Evolutionary conservation across 139 green algal genomes (phyloP), one percentile per base, ranked within the genome.

Genomic region (Auxenochlorella pyrenoidosa): DNA sequence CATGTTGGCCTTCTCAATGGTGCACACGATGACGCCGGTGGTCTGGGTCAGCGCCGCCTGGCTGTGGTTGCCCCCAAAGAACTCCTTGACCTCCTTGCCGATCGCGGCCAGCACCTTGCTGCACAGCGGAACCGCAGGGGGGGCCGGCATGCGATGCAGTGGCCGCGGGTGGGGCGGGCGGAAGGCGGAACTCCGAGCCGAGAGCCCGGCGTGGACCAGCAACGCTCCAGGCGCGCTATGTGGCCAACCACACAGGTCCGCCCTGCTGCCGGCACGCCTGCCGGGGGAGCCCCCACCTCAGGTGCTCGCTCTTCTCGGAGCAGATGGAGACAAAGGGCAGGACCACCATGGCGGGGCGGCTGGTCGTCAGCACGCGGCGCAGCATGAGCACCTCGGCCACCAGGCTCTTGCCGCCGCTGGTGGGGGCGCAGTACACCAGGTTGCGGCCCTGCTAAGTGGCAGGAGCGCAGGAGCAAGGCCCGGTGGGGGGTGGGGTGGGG

Each of bases 381-480:
- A 98, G 84, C 91, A 98, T 93, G 1, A 98, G 87, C 24, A 98
- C 84, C 82, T 98, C 96, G 3, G 96, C 95, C 5, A 98, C 96
- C 86, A 98, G 84, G 43, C 89, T 95, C 91, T 98, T 98, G 51
- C 96, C 96, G 28, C 95, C 95, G 60, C 90, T 95, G 44, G 96
- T 98, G 38, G 96, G 96, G 19, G 96, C 96, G 81, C 91, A 96
- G 93, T 97, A 98, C 59, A 98, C 93, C 76, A 98, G 84, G 92
- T 89, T 88, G 66, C 79, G 43, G 38, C 81, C 87, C 87, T 90
- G 86, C 36, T 79, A n/a, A 38, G 54, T 22, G 54, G 54, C 47
- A 58, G 47, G 12, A 12, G 12, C n/a, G n/a, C n/a, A n/a, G 47
- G 8, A 54, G 47, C 47, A 54, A 54, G 47, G 47, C 47, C 47